phyloP scores from a whole-genome alignment of 768 basidiomycete species.

The Naganishia friedmannii region DNA sequence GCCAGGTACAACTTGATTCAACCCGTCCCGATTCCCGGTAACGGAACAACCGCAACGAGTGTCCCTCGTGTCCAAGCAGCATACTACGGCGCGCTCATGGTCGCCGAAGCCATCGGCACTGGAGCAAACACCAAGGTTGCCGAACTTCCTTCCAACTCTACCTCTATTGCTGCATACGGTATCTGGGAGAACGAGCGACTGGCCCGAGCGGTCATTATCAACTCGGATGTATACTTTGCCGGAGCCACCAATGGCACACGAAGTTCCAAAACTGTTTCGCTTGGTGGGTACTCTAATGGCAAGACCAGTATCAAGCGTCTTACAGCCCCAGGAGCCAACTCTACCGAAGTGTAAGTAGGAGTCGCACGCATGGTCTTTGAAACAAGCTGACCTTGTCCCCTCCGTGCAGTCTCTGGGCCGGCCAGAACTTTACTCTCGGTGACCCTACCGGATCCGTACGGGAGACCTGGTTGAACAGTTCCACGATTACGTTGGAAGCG shows the following conservation, averaged over 20 bases:
- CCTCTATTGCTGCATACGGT: not conserved
- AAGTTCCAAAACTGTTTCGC: not conserved
- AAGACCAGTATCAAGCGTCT: not conserved
- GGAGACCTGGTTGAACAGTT: conserved; percentile 1
- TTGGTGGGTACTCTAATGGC: not conserved
- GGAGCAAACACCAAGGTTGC: not conserved
- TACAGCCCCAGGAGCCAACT: not conserved
- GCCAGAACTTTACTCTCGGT: conserved; percentile 1
- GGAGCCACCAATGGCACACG: not conserved
- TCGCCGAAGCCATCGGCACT: conserved; percentile 33
- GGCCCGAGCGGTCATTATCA: not conserved
- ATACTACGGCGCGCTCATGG: conserved; percentile 32
- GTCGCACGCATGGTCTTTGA: not conserved
- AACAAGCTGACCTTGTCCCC: not conserved
- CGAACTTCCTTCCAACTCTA: not conserved
- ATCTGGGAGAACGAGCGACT: not conserved
- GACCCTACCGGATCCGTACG: not conserved
- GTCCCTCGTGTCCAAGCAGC: too few species aligned
- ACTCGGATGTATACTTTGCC: not conserved
- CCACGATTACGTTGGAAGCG: not conserved
- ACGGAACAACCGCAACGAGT: too few species aligned
- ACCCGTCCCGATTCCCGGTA: too few species aligned
- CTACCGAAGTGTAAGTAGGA: not conserved
- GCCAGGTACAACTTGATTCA: too few species aligned
- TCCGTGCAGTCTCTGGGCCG: not conserved